These are phyloP conservation scores for Epichloe hybrida DNA, from an alignment of 2,329 filamentous ascomycete species.

Conservation along the genomic window DNA sequence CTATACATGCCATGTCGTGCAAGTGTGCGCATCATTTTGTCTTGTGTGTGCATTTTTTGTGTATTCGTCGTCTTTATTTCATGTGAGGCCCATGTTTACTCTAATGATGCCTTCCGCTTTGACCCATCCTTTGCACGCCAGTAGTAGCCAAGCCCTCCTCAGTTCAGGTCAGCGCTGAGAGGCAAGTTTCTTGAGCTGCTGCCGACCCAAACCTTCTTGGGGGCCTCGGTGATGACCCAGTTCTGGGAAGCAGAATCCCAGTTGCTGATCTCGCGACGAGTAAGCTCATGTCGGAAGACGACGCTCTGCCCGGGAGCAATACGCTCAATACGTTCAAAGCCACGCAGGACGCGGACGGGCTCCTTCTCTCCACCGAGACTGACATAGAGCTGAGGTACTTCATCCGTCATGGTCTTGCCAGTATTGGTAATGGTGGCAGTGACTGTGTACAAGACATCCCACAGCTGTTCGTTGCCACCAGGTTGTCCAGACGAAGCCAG, in stretches of 20 bases:
- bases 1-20: background rate
- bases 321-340: constrained; percentile 60
- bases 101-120: background rate
- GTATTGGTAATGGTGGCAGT: constrained; percentile 60
- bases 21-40: too few species aligned
- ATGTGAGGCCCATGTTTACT: background rate
- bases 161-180: constrained; percentile 17
- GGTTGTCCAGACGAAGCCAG: constrained; percentile 36
- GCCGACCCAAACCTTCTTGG: constrained; percentile 43
- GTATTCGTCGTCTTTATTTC: background rate
- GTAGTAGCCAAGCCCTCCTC: background rate
- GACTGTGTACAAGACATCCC: constrained; percentile 55
- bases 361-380: constrained; percentile 68
- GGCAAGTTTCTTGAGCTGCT: constrained; percentile 41
- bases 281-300: constrained; percentile 56
- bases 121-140: background rate
- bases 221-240: constrained; percentile 51
- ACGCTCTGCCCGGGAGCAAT: constrained; percentile 56
- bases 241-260: constrained; percentile 74
- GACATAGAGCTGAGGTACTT: constrained; percentile 67
- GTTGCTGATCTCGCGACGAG: constrained; percentile 70
- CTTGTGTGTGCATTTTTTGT: background rate
- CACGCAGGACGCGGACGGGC: constrained; percentile 52
- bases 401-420: constrained; percentile 49
- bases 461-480: constrained; percentile 52